Evolutionary conservation across 2,329 filamentous ascomycete species (phyloP), one percentile per base, ranked within the genome.

Genomic region (Penicillium italicum): DNA sequence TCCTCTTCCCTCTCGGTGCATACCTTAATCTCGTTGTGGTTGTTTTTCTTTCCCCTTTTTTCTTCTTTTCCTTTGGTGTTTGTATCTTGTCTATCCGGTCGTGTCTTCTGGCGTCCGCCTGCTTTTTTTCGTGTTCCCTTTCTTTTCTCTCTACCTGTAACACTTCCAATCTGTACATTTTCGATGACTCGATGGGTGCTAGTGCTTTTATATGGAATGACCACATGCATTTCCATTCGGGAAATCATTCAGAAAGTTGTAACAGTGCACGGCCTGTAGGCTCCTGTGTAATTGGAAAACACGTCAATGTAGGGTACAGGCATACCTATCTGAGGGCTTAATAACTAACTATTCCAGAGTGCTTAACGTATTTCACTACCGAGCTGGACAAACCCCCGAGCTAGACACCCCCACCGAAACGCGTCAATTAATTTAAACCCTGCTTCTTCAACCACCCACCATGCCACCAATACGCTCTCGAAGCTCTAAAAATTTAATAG

Each of bases 111-210:
- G 56, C 56, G 56, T 57, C 49, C 34, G 49, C 56, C 50, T 59
- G 40, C 36, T 52, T 52, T 50, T 54, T 49, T 54, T 56, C 33
- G 31, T 46, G 11, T 52, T 61, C 50, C 50, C 45, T 55, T 60
- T 37, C 51, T 51, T 42, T 50, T 42, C 50, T 55, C 48, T 51
- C 43, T 50, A 53, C 47, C 54, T 66, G 57, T 67, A 63, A 56
- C 53, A 62, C 58, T 60, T 65, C 57, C 62, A 58, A 60, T 64
- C 50, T 69, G 63, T 68, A 66, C 60, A 67, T 66, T 63, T 62
- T 61, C 62, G 60, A 69, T 61, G 63, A 69, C 59, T 64, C 62
- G 51, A 66, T 60, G 61, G 66, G 61, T 66, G 58, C 60, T 64
- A 43, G 49, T 44, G 56, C 36, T 54, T 48, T 58, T 44, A 50